Evolutionary conservation across 257 asterid species (phyloP).

Genomic region (Echium plantagineum): DNA sequence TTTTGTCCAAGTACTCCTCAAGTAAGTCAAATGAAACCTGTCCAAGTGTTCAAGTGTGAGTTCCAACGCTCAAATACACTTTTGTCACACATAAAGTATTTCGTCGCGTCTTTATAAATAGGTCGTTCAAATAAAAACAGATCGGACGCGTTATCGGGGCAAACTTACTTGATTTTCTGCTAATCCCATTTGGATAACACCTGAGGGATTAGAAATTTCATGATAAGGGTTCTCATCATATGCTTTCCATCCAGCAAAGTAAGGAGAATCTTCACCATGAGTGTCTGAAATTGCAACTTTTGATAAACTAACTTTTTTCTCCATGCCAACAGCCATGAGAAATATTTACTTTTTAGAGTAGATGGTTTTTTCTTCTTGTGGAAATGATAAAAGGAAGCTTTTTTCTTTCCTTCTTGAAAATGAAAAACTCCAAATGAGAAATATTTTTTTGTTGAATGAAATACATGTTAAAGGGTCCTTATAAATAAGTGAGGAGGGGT

Average conservation of each 20-base stretch:
- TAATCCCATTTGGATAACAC: constrained; percentile 91
- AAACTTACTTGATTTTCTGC: constrained; percentile 76
- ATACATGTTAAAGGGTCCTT: constrained; percentile 14
- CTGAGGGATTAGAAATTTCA: constrained; percentile 42
- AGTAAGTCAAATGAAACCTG: constrained; percentile 87
- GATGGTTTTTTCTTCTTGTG: background rate
- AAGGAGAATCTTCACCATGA: constrained; percentile 87
- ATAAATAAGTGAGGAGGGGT: constrained; percentile 29
- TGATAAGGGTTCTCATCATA: constrained; percentile 74
- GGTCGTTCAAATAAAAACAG: background rate
- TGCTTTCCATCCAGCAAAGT: constrained; percentile 93
- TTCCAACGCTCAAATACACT: background rate
- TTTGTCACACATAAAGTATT: too few species aligned
- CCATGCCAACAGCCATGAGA: constrained; percentile 37
- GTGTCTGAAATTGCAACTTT: constrained; percentile 59
- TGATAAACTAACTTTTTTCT: constrained; percentile 25
- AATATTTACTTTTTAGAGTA: background rate
- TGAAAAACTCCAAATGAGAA: too few species aligned
- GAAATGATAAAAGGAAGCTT: background rate
- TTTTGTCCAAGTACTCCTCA: constrained; percentile 50
- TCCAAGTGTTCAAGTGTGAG: background rate
- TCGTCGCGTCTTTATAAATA: background rate
- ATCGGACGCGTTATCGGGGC: background rate
- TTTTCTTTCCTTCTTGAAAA: background rate
- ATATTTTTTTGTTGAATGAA: too few species aligned